Percentiles rank a stretch among this genome's conserved stretches.
phyloP scores from a whole-genome alignment of 2,329 filamentous ascomycete species.

The Stemphylium beticola region DNA sequence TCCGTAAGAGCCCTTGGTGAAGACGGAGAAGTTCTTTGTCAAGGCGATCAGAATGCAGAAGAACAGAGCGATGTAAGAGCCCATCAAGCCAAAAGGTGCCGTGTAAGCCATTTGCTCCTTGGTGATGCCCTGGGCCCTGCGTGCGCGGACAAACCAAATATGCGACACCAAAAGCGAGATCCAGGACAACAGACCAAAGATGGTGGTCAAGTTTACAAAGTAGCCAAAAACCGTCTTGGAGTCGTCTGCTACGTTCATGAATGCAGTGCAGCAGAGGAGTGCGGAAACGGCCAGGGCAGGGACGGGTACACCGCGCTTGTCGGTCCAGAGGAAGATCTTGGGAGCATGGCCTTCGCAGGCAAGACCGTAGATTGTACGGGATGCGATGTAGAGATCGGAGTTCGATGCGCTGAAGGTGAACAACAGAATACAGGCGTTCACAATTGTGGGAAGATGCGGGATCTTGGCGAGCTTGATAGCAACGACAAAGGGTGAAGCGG shows the following conservation, averaged over 20 bases:
- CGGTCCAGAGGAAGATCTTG: constrained; percentile 72
- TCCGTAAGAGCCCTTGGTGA: constrained; percentile 59
- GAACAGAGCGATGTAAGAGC: constrained; percentile 70
- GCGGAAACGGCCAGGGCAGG: constrained; percentile 68
- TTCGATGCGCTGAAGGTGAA: constrained; percentile 81
- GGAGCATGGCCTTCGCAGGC: constrained; percentile 75
- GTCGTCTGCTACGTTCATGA: constrained; percentile 56
- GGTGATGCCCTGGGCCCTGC: constrained; percentile 54
- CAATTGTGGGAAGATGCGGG: constrained; percentile 66
- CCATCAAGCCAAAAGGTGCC: constrained; percentile 73
- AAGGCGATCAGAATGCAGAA: constrained; percentile 76
- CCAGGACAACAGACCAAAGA: constrained; percentile 55
- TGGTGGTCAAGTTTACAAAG: constrained; percentile 55
- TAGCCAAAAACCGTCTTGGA: constrained; percentile 55
- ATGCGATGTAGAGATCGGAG: constrained; percentile 77
- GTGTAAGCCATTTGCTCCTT: constrained; percentile 59
- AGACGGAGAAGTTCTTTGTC: constrained; percentile 83
- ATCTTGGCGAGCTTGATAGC: constrained; percentile 71
- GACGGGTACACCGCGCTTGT: constrained; percentile 73
- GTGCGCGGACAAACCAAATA: constrained; percentile 56
- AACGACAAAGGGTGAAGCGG: constrained; percentile 76
- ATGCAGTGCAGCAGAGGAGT: constrained; percentile 69
- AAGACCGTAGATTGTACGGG: constrained; percentile 74
- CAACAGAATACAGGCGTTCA: constrained; percentile 76
- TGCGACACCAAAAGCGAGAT: constrained; percentile 58